A percentile compares a stretch with the other conserved stretches of the same genome.
Conservation (phyloP, 768 basidiomycete species). For the Hygrocybe coccinea region DNA sequence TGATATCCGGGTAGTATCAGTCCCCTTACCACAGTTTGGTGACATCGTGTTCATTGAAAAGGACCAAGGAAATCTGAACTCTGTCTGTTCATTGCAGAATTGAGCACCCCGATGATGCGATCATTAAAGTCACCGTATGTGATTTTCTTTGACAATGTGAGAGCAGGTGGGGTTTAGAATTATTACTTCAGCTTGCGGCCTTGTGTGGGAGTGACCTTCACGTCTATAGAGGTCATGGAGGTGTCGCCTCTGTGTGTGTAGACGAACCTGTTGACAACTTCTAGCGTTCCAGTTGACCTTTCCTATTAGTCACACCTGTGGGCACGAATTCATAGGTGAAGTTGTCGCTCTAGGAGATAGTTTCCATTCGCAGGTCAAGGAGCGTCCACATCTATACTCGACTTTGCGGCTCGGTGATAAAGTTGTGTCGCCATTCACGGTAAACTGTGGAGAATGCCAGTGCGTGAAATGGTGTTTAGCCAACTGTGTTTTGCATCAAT, state of each 20-base stretch:
- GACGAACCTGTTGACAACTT: not conserved
- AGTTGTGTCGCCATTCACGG: slow-evolving; percentile 75
- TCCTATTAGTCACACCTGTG: slow-evolving; percentile 51
- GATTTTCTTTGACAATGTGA: not conserved
- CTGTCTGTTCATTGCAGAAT: slow-evolving; percentile 39
- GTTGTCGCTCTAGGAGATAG: slow-evolving; percentile 61
- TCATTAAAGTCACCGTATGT: slow-evolving; percentile 66
- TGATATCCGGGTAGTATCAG: slow-evolving; percentile 63
- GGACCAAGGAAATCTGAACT: not conserved
- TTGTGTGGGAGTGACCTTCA: slow-evolving; percentile 47
- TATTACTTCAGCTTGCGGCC: slow-evolving; percentile 49
- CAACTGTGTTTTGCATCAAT: not conserved
- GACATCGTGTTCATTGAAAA: not conserved
- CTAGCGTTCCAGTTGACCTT: not conserved
- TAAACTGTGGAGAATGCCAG: slow-evolving; percentile 85
- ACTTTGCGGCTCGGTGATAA: slow-evolving; percentile 66
- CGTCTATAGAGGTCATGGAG: slow-evolving; percentile 61
- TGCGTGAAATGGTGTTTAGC: slow-evolving; percentile 33
- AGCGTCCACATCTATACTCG: slow-evolving; percentile 59
- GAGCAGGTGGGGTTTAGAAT: slow-evolving; percentile 1
- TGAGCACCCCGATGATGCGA: slow-evolving; percentile 69
- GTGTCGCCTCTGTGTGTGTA: slow-evolving; percentile 48
- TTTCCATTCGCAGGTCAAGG: slow-evolving; percentile 37
- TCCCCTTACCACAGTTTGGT: slow-evolving; percentile 48
- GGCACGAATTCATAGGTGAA: slow-evolving; percentile 77